phyloP scores from a whole-genome alignment of 352 stramenopile species.

The Phytophthora hybrid region DNA sequence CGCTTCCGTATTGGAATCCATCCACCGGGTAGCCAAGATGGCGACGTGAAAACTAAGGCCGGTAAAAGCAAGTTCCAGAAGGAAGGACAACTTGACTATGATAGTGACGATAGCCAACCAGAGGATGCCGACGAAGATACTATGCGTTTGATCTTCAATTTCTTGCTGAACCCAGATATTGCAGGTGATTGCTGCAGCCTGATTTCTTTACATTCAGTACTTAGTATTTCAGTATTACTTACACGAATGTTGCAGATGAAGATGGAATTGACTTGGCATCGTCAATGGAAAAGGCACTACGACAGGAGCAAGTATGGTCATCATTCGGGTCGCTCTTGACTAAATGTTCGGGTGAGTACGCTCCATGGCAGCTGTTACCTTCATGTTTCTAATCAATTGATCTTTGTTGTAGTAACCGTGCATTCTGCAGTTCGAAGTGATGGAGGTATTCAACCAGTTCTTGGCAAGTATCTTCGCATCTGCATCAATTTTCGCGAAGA shows the following conservation, averaged over 20 bases:
- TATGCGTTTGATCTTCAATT: conserved; percentile 40
- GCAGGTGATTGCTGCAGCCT: conserved; percentile 26
- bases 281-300: conserved; percentile 49
- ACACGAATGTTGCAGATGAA: conserved; percentile 43
- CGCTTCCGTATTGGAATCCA: conserved; percentile 56
- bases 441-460: conserved; percentile 2
- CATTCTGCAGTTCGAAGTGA: conserved; percentile 21
- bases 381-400: background rate
- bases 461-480: conserved; percentile 51
- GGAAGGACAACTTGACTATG: conserved; percentile 9
- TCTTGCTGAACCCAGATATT: conserved; percentile 48
- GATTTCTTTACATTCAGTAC: background rate
- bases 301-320: conserved; percentile 47
- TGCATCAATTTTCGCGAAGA: conserved; percentile 49
- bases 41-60: background rate
- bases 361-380: background rate
- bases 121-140: conserved; percentile 20
- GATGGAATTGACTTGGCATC: conserved; percentile 61
- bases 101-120: conserved; percentile 22
- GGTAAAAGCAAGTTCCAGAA: conserved; percentile 11
- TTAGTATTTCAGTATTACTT: background rate
- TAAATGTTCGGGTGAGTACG: conserved; percentile 50
- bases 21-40: conserved; percentile 22
- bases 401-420: conserved; percentile 31
- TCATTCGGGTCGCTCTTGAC: conserved; percentile 45